Percentiles rank a stretch among this genome's conserved stretches.
phyloP scores from a whole-genome alignment of 2,329 filamentous ascomycete genomes.

The Chaetomiaceae sp. region DNA sequence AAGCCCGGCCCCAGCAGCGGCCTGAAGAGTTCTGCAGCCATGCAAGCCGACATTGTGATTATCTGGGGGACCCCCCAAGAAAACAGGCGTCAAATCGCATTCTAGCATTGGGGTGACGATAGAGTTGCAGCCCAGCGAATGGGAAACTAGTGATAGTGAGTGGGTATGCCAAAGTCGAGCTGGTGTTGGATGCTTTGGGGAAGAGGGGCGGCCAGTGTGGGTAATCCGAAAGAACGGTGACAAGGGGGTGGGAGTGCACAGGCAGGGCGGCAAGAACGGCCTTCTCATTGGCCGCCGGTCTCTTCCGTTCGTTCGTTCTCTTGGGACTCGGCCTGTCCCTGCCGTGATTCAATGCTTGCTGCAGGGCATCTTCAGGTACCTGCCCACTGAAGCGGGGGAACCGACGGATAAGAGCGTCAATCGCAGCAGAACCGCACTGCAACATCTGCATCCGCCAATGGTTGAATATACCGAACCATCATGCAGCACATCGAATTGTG shows the following conservation, averaged over 20 bases:
- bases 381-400: neutral
- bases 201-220: constrained; percentile 8
- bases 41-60: constrained; percentile 15
- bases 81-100: constrained; percentile 12
- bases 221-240: constrained; percentile 1
- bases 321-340: neutral
- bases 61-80: neutral
- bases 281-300: constrained; percentile 17
- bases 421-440: neutral
- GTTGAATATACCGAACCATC: neutral
- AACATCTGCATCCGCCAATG: neutral
- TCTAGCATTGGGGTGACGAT: constrained; percentile 16
- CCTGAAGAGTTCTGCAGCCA: constrained; percentile 6
- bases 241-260: constrained; percentile 6
- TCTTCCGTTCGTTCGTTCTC: constrained; percentile 2
- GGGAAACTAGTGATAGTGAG: neutral
- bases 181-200: constrained; percentile 5
- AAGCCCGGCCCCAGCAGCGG: neutral
- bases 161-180: neutral
- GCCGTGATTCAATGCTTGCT: neutral
- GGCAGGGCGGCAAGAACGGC: constrained; percentile 14
- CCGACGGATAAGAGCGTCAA: neutral
- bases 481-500: neutral
- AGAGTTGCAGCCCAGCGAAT: constrained; percentile 14
- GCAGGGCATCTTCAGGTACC: constrained; percentile 8